A percentile compares a stretch with the other conserved stretches of the same genome.
Conservation (phyloP, 164 flowering plant species). For the Piper betle region DNA sequence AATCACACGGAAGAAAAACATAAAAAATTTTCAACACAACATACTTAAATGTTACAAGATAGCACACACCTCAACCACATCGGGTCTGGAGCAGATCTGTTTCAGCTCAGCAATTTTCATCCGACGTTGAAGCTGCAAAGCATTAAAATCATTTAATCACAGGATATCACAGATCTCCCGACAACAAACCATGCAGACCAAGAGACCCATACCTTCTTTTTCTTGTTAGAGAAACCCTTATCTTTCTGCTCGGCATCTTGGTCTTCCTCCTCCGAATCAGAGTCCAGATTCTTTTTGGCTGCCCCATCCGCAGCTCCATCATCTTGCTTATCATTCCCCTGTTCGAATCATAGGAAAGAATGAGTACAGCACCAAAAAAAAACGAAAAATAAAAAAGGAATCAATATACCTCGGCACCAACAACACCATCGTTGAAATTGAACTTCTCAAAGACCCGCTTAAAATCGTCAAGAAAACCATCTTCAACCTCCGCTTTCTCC, state of each 20-base stretch:
- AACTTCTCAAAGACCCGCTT: conserved; percentile 79
- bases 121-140: conserved; percentile 64
- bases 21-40: background rate
- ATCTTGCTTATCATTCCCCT: conserved; percentile 69
- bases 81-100: conserved; percentile 81
- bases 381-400: no score
- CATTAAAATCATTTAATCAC: background rate
- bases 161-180: no score
- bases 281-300: conserved; percentile 43
- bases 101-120: conserved; percentile 97
- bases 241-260: conserved; percentile 67
- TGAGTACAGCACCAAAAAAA: background rate
- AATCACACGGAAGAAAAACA: background rate
- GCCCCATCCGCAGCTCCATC: conserved; percentile 41
- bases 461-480: conserved; percentile 53
- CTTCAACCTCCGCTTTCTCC: conserved; percentile 72
- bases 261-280: conserved; percentile 71
- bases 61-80: conserved; percentile 83
- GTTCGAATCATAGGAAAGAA: background rate
- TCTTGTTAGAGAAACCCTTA: conserved; percentile 78
- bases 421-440: conserved; percentile 30
- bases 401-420: conserved; percentile 12
- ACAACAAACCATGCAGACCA: background rate
- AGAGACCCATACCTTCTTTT: conserved; percentile 57
- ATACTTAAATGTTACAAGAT: background rate